Percentiles rank a stretch among this genome's conserved stretches.
phyloP scores from a whole-genome alignment of 345 rosid genomes.

The Boechera stricta region DNA sequence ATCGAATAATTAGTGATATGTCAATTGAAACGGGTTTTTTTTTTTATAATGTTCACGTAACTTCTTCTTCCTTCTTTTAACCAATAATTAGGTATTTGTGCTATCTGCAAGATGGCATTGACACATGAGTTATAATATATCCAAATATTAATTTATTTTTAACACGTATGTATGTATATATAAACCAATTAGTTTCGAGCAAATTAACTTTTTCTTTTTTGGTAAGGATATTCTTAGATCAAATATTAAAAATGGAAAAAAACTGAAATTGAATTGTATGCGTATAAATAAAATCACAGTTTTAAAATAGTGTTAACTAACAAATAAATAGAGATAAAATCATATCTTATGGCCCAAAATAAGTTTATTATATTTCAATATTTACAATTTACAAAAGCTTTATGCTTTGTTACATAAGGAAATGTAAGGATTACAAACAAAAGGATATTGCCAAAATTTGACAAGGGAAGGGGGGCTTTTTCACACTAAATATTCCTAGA shows the following conservation, averaged over 20 bases:
- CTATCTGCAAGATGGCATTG: constrained; percentile 11
- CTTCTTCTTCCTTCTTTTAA: background rate
- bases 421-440: constrained; percentile 16
- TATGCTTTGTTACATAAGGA: constrained; percentile 10
- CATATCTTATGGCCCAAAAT: background rate
- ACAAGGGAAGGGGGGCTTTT: background rate
- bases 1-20: constrained; percentile 4
- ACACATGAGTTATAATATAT: background rate
- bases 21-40: background rate
- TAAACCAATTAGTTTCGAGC: background rate
- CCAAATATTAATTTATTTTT: background rate
- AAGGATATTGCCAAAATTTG: background rate
- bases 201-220: background rate
- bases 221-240: background rate
- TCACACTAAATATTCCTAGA: background rate
- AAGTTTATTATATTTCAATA: constrained; percentile 18
- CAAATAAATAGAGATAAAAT: background rate
- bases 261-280: background rate
- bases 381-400: constrained; percentile 32
- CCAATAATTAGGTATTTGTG: constrained; percentile 9
- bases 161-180: constrained; percentile 3
- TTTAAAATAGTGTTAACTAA: background rate
- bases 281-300: background rate
- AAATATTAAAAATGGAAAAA: background rate
- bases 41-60: background rate